These are phyloP conservation scores for Schwanniomyces yamadae DNA, from an alignment of 805 yeast species.

Conservation along the genomic window DNA sequence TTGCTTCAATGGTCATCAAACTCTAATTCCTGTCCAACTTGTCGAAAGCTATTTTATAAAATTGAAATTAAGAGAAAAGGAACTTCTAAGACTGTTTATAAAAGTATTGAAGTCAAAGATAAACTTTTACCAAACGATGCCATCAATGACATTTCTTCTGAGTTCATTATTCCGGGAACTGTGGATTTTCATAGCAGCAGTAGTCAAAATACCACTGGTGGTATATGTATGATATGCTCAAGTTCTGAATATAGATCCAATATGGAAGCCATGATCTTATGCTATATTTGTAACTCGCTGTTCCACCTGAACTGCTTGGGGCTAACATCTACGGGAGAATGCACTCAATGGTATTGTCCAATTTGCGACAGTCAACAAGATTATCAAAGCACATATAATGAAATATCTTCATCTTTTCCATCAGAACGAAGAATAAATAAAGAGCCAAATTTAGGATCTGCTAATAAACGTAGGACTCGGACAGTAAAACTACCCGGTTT, in stretches of 20 bases:
- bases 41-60: constrained; percentile 47
- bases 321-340: constrained; percentile 10
- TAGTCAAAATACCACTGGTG: constrained; percentile 10
- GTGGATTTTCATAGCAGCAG: not conserved
- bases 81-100: constrained; percentile 9
- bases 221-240: constrained; percentile 34
- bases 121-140: constrained; percentile 33
- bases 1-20: constrained; percentile 55
- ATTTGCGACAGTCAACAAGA: constrained; percentile 47
- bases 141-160: constrained; percentile 36
- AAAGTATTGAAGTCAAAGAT: constrained; percentile 25
- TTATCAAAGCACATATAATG: too few species aligned
- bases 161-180: constrained; percentile 25
- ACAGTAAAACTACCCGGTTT: not conserved
- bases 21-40: constrained; percentile 62
- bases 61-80: constrained; percentile 29
- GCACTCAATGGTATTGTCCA: constrained; percentile 48
- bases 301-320: constrained; percentile 46
- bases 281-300: constrained; percentile 36
- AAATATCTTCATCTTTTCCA: not conserved
- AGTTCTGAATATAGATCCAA: constrained; percentile 30
- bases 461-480: not conserved
- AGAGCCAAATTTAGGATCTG: not conserved
- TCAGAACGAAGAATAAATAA: not conserved
- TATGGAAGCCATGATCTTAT: constrained; percentile 19